phyloP scores from a whole-genome alignment of 345 rosid species.

The Syzygium aromaticum region DNA sequence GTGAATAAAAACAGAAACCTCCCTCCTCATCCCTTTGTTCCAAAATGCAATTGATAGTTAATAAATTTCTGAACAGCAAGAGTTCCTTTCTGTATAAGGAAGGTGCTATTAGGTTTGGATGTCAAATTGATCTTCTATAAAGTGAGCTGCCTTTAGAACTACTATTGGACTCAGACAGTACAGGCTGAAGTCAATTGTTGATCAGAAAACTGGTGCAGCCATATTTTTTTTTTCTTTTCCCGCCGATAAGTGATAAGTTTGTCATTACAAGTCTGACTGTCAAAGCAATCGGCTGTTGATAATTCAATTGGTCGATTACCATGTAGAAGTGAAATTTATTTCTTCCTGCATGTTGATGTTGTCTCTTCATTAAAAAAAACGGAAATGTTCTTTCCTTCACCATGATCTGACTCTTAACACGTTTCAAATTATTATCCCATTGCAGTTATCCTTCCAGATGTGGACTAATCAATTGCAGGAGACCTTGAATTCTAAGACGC shows the following conservation, averaged over 20 bases:
- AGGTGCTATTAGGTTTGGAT: background rate
- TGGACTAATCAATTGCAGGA: conserved; percentile 16
- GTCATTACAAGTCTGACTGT: background rate
- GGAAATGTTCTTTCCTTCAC: background rate
- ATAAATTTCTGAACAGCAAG: background rate
- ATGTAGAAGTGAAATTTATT: background rate
- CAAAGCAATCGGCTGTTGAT: background rate
- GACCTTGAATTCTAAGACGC: conserved; percentile 9
- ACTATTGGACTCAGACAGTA: background rate
- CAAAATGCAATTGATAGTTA: background rate
- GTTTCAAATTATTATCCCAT: background rate
- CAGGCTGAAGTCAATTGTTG: background rate
- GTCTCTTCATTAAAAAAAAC: background rate
- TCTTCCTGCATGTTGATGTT: background rate
- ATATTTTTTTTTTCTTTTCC: background rate
- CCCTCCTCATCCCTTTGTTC: background rate
- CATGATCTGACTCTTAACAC: background rate
- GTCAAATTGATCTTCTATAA: background rate
- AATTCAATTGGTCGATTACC: background rate
- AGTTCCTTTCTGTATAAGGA: background rate
- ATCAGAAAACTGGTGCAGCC: background rate
- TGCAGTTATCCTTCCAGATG: conserved; percentile 30
- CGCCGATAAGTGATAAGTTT: background rate
- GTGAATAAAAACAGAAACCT: background rate
- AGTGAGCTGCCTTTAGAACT: background rate